Percentiles rank a stretch among this genome's conserved stretches.
phyloP scores from a whole-genome alignment of 2,329 filamentous ascomycete species.

The Endocalyx cinctus region DNA sequence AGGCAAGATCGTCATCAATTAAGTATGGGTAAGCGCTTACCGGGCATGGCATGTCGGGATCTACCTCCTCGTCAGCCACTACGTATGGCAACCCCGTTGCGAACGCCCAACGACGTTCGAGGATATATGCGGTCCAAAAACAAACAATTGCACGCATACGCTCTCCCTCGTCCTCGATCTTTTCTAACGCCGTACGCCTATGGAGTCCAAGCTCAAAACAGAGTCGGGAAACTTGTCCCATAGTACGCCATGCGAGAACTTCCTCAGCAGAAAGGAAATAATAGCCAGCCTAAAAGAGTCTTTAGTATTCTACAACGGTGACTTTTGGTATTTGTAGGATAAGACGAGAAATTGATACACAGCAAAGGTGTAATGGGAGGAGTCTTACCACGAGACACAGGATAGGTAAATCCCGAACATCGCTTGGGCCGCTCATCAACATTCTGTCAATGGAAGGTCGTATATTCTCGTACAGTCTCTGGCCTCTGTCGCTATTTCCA shows the following conservation, averaged over 20 bases:
- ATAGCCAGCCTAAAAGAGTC: conserved; percentile 56
- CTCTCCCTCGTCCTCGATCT: conserved; percentile 65
- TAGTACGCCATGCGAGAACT: conserved; percentile 78
- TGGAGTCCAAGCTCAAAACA: conserved; percentile 83
- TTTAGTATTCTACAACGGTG: no score
- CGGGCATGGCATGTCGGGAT: conserved; percentile 72
- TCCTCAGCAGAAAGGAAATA: conserved; percentile 86
- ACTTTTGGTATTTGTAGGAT: conserved; percentile 2
- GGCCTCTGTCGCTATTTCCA: conserved; percentile 71
- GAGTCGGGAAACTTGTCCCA: conserved; percentile 75
- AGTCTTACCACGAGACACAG: conserved; percentile 37
- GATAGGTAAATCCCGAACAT: conserved; percentile 44
- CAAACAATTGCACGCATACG: conserved; percentile 63
- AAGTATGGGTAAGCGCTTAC: conserved; percentile 50
- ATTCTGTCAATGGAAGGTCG: conserved; percentile 65
- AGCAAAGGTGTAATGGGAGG: conserved; percentile 3
- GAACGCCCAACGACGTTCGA: conserved; percentile 85
- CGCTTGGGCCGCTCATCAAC: conserved; percentile 49
- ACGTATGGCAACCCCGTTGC: conserved; percentile 85
- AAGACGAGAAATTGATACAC: not conserved
- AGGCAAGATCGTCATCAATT: not conserved
- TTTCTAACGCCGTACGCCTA: conserved; percentile 66
- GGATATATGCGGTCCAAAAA: conserved; percentile 83
- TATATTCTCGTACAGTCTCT: conserved; percentile 70
- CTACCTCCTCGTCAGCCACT: conserved; percentile 80